Percentiles rank a stretch among this genome's conserved stretches.
phyloP scores from a whole-genome alignment of 2,329 filamentous ascomycete genomes.

The Fusarium sp. region DNA sequence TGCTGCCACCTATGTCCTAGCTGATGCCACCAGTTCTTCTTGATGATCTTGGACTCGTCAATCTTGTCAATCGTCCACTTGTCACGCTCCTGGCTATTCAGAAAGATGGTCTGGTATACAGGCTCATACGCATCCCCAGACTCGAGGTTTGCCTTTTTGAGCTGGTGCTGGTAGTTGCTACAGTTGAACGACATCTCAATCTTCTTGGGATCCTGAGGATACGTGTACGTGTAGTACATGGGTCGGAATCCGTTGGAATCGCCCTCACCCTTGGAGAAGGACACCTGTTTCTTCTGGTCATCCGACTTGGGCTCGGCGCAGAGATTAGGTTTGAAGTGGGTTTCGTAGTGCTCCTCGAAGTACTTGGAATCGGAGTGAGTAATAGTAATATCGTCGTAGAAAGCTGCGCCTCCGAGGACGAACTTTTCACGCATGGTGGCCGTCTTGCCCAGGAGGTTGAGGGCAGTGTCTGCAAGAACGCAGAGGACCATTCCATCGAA shows the following conservation, averaged over 20 bases:
- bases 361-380: slow-evolving; percentile 75
- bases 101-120: slow-evolving; percentile 78
- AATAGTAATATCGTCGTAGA: slow-evolving; percentile 78
- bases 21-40: slow-evolving; percentile 76
- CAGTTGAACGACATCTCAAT: slow-evolving; percentile 81
- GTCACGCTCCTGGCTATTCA: slow-evolving; percentile 67
- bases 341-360: slow-evolving; percentile 77
- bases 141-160: slow-evolving; percentile 57
- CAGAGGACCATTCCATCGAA: slow-evolving; percentile 78
- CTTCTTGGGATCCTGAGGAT: slow-evolving; percentile 65
- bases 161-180: slow-evolving; percentile 81
- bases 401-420: slow-evolving; percentile 77
- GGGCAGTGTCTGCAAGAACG: slow-evolving; percentile 72
- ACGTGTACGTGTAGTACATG: slow-evolving; percentile 75
- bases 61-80: slow-evolving; percentile 72
- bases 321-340: slow-evolving; percentile 64
- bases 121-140: slow-evolving; percentile 59
- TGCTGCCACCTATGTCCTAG: slow-evolving; percentile 74
- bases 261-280: slow-evolving; percentile 58
- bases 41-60: slow-evolving; percentile 69
- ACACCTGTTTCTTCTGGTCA: slow-evolving; percentile 54
- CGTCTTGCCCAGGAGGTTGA: slow-evolving; percentile 68
- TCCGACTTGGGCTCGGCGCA: slow-evolving; percentile 60
- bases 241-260: slow-evolving; percentile 69
- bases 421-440: slow-evolving; percentile 71